Evolutionary conservation across 192 early-diverging fungal species (phyloP).

Genomic region (Podila minutissima): DNA sequence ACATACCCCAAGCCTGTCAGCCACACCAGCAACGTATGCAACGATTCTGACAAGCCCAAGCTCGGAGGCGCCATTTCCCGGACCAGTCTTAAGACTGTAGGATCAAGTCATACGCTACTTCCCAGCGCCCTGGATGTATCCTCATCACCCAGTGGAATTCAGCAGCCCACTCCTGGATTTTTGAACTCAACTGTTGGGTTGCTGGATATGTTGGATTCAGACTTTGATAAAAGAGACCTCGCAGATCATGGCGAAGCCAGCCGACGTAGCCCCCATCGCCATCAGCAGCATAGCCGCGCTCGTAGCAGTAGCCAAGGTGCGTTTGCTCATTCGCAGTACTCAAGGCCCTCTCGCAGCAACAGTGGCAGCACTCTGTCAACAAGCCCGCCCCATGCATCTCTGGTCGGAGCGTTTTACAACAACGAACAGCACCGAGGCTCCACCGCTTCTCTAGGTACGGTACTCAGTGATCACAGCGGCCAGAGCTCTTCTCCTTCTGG

Average conservation of each 20-base stretch:
- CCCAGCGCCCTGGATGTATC: too few relatives aligned
- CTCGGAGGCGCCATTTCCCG: too few relatives aligned
- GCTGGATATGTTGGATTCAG: slow-evolving; percentile 4
- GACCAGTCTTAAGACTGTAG: too few relatives aligned
- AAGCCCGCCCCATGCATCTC: neutral
- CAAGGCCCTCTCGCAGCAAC: neutral
- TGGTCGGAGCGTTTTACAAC: slow-evolving; percentile 10
- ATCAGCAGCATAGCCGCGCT: neutral
- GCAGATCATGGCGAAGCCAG: neutral
- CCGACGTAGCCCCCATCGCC: neutral
- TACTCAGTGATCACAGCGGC: neutral
- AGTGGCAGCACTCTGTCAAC: neutral
- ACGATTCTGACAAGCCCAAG: neutral
- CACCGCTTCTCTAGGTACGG: slow-evolving; percentile 13
- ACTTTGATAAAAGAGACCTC: neutral
- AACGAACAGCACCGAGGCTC: slow-evolving; percentile 7
- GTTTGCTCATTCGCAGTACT: neutral
- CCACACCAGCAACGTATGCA: too few relatives aligned
- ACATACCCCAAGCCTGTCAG: too few relatives aligned
- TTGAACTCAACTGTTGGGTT: slow-evolving; percentile 28
- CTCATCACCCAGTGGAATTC: too few relatives aligned
- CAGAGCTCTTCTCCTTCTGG: neutral
- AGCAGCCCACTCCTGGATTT: slow-evolving; percentile 4
- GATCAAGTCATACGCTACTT: too few relatives aligned
- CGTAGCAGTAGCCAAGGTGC: neutral